These are phyloP conservation scores for Pontederia paniculata DNA, from an alignment of 176 grass and related monocot genomes.

Conservation along the genomic window DNA sequence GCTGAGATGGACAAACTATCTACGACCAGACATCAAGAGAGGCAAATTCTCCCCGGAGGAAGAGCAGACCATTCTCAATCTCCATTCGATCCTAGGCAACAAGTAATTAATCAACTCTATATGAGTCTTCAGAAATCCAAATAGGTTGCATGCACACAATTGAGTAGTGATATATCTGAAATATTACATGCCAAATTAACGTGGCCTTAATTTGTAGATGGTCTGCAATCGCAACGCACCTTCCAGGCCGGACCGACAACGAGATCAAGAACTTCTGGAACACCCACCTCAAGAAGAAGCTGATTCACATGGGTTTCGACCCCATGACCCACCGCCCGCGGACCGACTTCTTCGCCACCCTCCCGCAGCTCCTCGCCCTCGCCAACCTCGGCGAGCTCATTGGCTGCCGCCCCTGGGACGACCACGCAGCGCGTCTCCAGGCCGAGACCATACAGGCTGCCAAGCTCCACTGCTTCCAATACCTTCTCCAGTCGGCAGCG, in stretches of 20 bases:
- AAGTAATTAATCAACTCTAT: slow-evolving; percentile 32
- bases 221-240: slow-evolving; percentile 75
- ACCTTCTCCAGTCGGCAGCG: slow-evolving; percentile 38
- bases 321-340: slow-evolving; percentile 88
- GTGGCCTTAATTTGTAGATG: slow-evolving; percentile 56
- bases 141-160: slow-evolving; percentile 6
- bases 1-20: slow-evolving; percentile 97
- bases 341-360: slow-evolving; percentile 75
- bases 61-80: slow-evolving; percentile 70
- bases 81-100: slow-evolving; percentile 88
- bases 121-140: not conserved
- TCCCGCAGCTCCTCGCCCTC: slow-evolving; percentile 69
- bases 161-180: too few relatives aligned
- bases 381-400: slow-evolving; percentile 75
- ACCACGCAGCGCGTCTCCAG: slow-evolving; percentile 35
- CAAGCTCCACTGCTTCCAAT: slow-evolving; percentile 51
- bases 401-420: slow-evolving; percentile 52
- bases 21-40: slow-evolving; percentile 92
- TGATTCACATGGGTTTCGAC: slow-evolving; percentile 97
- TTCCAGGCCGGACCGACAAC: slow-evolving; percentile 68
- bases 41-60: slow-evolving; percentile 80
- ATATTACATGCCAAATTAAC: not conserved
- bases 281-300: slow-evolving; percentile 95
- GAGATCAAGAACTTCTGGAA: slow-evolving; percentile 99
- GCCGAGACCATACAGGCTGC: slow-evolving; percentile 46